A percentile compares a stretch with the other conserved stretches of the same genome.
Evolutionary conservation across 108 stramenopile genomes (phyloP).

Genomic region (Conticribra guillardii): DNA sequence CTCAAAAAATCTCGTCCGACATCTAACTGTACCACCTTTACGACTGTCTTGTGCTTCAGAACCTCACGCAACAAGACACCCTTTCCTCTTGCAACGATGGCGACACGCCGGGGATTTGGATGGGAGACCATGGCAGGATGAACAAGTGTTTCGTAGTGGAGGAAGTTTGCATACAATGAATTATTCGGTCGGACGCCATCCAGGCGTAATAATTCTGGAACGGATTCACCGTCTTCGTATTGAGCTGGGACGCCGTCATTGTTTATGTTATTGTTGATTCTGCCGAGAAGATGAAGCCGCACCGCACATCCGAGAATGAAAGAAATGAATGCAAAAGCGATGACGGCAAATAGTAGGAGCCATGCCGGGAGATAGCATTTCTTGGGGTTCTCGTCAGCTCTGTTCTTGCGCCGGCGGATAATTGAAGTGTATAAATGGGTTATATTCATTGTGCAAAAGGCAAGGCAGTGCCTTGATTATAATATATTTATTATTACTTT

Average conservation of each 20-base stretch:
- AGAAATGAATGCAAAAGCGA: not conserved
- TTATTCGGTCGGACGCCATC: not conserved
- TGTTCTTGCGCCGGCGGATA: no score
- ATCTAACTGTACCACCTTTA: constrained; percentile 69
- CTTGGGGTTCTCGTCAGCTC: no score
- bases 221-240: not conserved
- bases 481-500: no score
- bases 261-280: not conserved
- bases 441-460: no score
- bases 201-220: not conserved
- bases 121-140: constrained; percentile 95
- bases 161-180: not conserved
- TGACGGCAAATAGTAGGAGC: not conserved
- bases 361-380: not conserved
- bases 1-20: constrained; percentile 46
- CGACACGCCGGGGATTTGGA: constrained; percentile 67
- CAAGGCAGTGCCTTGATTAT: no score
- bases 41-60: constrained; percentile 85
- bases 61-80: constrained; percentile 84
- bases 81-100: constrained; percentile 82
- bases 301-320: constrained; percentile 14
- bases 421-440: no score
- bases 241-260: not conserved
- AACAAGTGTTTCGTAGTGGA: constrained; percentile 61
- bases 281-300: not conserved